Base-by-base conservation (phyloP, 768 basidiomycete genomes). In the Cubamyces sp. region DNA sequence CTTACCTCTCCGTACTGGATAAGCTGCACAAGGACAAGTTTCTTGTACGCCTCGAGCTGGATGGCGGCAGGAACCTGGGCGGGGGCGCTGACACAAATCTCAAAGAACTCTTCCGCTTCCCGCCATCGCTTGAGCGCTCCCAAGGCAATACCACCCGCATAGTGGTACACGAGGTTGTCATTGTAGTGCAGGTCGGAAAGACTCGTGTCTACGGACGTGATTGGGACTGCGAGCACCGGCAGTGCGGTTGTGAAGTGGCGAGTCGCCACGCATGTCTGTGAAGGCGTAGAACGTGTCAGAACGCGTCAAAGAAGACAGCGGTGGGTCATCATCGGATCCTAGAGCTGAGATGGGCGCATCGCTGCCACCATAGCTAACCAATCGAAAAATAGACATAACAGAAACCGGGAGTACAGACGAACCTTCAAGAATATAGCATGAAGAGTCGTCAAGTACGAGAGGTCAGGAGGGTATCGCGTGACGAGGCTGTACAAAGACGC, bases 41-140 rank as follows among this genome's bases (percentile, higher is more conserved):
- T 94, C 81, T 96, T 96, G 68, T 89, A 76, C 0, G 94, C 94
- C 70, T 95, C 94, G 68, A 94, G 74, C 72, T 96, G 94, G 3
- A 95, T 77, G 8, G 88, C 85, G 3, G 82, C 88, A 5, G 85
- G 89, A 21, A 82, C 81, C 34, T 69, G 68, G 7, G 73, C 74
- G 18, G 74, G 74, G 11, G 74, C 72, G 37, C 83, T 84, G 23
- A 87, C 86, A 61, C 88, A 89, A 26, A 90, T 88, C 74, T 96
- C 94, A 52, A 95, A 88, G 64, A 83, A 87, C 57, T 92, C 88
- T 60, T 86, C 84, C 0, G 94, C 91, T 9, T 87, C 81, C 2
- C 76, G 67, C 85, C 88, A 94, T 18, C 78, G 78, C 67, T 86
- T 86, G 45, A 91, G 77, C 0, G 85, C 84, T 9, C 79, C 75